Percentiles rank a stretch among this genome's conserved stretches.
Conservation (phyloP, 2,329 filamentous ascomycete genomes). For the Harringtonia aguacate region DNA sequence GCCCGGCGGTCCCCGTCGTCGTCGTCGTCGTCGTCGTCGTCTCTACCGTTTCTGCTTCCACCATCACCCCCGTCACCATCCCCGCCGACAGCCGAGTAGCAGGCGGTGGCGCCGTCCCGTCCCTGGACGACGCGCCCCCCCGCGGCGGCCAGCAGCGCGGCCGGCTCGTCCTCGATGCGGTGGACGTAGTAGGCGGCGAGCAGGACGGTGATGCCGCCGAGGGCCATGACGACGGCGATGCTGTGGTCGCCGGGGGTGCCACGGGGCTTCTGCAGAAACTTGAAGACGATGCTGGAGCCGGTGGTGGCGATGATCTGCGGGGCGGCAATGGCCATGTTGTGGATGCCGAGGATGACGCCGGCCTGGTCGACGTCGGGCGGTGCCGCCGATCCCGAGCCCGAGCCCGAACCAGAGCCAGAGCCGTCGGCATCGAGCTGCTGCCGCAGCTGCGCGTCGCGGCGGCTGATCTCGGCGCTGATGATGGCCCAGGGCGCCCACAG, state of each 20-base stretch:
- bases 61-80: too few relatives aligned
- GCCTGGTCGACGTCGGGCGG: constrained; percentile 65
- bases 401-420: constrained; percentile 13
- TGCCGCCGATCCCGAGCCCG: too few relatives aligned
- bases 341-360: constrained; percentile 84
- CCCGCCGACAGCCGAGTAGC: too few relatives aligned
- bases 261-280: constrained; percentile 74
- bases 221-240: constrained; percentile 75
- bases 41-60: too few relatives aligned
- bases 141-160: constrained; percentile 26
- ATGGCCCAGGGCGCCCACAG: constrained; percentile 94
- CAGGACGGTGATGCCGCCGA: constrained; percentile 71
- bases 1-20: not conserved
- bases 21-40: constrained; percentile 29
- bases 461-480: constrained; percentile 84
- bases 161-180: constrained; percentile 51
- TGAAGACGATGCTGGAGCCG: constrained; percentile 75
- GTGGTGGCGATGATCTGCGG: constrained; percentile 88
- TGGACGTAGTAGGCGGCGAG: constrained; percentile 64
- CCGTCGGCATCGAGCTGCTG: constrained; percentile 16
- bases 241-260: constrained; percentile 77
- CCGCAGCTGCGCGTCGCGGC: constrained; percentile 54
- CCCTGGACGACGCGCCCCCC: too few relatives aligned
- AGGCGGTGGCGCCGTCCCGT: too few relatives aligned
- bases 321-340: constrained; percentile 88